These are phyloP conservation scores for Cutaneotrichosporon curvatum DNA, from an alignment of 1,284 basidiomycete genomes.

Conservation along the genomic window DNA sequence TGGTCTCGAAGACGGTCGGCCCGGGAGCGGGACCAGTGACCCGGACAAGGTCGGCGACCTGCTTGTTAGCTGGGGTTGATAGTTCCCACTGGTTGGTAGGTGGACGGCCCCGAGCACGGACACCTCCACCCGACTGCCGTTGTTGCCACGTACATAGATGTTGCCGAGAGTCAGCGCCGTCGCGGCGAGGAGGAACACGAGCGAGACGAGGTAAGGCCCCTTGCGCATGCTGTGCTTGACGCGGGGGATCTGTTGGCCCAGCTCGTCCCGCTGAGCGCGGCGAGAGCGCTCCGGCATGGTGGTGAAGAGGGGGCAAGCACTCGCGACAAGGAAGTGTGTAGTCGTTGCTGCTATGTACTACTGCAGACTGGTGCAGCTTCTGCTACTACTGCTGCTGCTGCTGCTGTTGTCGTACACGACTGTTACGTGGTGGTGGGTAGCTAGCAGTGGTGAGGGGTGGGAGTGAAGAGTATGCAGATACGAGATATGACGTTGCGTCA, in stretches of 20 bases:
- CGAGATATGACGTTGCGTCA: too few species aligned
- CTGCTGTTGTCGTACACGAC: too few species aligned
- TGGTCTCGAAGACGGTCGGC: slow-evolving; percentile 40
- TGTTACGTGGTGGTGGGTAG: too few species aligned
- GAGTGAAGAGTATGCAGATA: too few species aligned
- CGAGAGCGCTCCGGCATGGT: slow-evolving; percentile 5
- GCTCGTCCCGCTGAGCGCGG: background rate
- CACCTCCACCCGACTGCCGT: background rate
- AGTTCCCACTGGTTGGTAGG: background rate
- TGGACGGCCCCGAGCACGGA: background rate
- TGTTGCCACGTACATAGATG: slow-evolving; percentile 40
- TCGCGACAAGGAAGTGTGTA: too few species aligned
- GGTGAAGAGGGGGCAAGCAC: too few species aligned
- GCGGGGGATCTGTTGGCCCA: slow-evolving; percentile 1
- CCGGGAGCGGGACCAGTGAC: slow-evolving; percentile 32
- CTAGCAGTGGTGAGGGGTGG: too few species aligned
- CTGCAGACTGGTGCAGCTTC: too few species aligned
- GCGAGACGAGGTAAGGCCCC: slow-evolving; percentile 40
- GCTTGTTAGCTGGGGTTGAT: slow-evolving; percentile 6
- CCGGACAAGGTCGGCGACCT: slow-evolving; percentile 40
- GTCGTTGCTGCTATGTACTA: too few species aligned
- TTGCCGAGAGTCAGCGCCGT: slow-evolving; percentile 40
- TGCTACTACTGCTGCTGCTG: too few species aligned
- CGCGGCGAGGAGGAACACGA: slow-evolving; percentile 38
- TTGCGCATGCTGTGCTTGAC: slow-evolving; percentile 38